Evolutionary conservation across 164 flowering plant genomes (phyloP).

Genomic region (Vitis vinifera): ASM3070453v1 NC_081805.1:439501-440000

Average conservation of each 20-base stretch:
- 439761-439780: constrained; percentile 51
- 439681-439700: constrained; percentile 52
- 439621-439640: constrained; percentile 56
- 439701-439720: constrained; percentile 75
- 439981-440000: constrained; percentile 76
- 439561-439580: constrained; percentile 55
- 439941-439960: constrained; percentile 35
- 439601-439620: constrained; percentile 43
- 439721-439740: constrained; percentile 53
- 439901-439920: constrained; percentile 27
- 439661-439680: constrained; percentile 34
- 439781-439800: constrained; percentile 62
- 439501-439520: constrained; percentile 34
- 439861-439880: constrained; percentile 36
- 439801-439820: constrained; percentile 40
- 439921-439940: constrained; percentile 37
- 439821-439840: constrained; percentile 49
- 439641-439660: constrained; percentile 52
- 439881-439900: constrained; percentile 27
- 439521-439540: constrained; percentile 44
- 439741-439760: constrained; percentile 63
- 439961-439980: constrained; percentile 55
- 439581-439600: constrained; percentile 30
- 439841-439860: constrained; percentile 22
- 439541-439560: constrained; percentile 49